Base-by-base conservation (phyloP, 2,329 filamentous ascomycete species). In the Aurifilum marmelostoma region DNA sequence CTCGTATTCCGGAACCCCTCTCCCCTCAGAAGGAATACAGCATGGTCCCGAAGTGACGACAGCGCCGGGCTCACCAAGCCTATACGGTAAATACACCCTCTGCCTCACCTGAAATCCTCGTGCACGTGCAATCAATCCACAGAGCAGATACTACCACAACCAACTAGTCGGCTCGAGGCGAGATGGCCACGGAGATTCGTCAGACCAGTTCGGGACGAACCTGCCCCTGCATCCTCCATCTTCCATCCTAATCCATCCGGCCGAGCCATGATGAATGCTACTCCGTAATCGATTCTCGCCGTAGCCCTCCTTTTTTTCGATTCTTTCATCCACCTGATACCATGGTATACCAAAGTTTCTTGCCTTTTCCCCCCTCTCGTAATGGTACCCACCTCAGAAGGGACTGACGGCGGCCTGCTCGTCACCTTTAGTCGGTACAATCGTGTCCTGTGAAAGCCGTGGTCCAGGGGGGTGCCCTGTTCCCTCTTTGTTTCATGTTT, bases 171-270 rank as follows among this genome's bases (percentile, higher is more conserved):
- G n/a, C 24, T 43, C 59, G 32, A 62, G 21, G 37, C 59, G 59
- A 62, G 37, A 62, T 62, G 18, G 34, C 34, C n/a, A 14, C 34
- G 37, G 59, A 62, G n/a, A 62, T 62, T 62, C 59, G 43, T n/a
- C n/a, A 62, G 34, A n/a, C 59, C 34, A 7, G 21, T n/a, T 43
- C 34, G 11, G n/a, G 37, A 62, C 59, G n/a, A 34, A 62, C 29
- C 18, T 60, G 9, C 27, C 24, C 27, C 32, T 32, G 6, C 54
- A 7, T 29, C 29, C 54, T 24, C 27, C 27, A 11, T 8, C 34
- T 34, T 32, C 54, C 29, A 39, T 39, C 37, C 11, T 11, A 34
- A 39, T 39, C 37, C 12, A 39, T 39, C 37, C 37, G 37, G 37
- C 37, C 37, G 37, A 7, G 43, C 21, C 18, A 47, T 47, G 43